These are phyloP conservation scores for Taiwanofungus camphoratus DNA, from an alignment of 1,284 basidiomycete genomes.

Conservation along the genomic window DNA sequence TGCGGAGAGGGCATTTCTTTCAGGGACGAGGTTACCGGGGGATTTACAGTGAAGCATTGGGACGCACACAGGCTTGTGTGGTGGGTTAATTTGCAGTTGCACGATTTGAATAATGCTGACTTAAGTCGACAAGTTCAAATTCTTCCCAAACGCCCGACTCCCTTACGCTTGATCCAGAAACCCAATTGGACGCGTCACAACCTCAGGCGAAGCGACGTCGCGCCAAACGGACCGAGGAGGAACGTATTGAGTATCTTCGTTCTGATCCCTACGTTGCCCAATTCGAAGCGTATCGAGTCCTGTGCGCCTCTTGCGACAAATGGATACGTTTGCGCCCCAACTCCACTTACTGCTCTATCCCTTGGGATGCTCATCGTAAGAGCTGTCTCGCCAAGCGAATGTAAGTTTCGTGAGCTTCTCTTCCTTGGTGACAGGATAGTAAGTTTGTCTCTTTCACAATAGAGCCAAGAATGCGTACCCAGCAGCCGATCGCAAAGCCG, in stretches of 20 bases:
- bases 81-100: conserved; percentile 35
- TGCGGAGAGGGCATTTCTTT: conserved; percentile 58
- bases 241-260: conserved; percentile 68
- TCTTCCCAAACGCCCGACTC: conserved; percentile 15
- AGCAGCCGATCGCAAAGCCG: conserved; percentile 50
- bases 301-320: conserved; percentile 72
- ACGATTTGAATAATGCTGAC: too few species aligned
- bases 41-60: conserved; percentile 64
- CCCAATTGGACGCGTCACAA: conserved; percentile 17
- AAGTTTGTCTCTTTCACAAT: conserved; percentile 5
- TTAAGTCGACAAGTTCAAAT: too few species aligned
- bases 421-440: conserved; percentile 7
- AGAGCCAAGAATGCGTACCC: conserved; percentile 26
- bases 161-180: conserved; percentile 17
- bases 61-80: conserved; percentile 57
- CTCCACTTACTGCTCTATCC: conserved; percentile 79
- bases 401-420: conserved; percentile 30
- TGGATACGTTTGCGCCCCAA: conserved; percentile 78
- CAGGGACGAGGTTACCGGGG: conserved; percentile 52
- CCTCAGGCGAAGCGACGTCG: conserved; percentile 46
- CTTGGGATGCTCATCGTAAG: conserved; percentile 75
- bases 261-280: conserved; percentile 70
- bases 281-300: conserved; percentile 72
- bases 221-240: conserved; percentile 72
- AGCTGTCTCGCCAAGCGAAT: conserved; percentile 71